These are phyloP conservation scores for Trametes villosa DNA, from an alignment of 768 basidiomycete species.

Conservation along the genomic window DNA sequence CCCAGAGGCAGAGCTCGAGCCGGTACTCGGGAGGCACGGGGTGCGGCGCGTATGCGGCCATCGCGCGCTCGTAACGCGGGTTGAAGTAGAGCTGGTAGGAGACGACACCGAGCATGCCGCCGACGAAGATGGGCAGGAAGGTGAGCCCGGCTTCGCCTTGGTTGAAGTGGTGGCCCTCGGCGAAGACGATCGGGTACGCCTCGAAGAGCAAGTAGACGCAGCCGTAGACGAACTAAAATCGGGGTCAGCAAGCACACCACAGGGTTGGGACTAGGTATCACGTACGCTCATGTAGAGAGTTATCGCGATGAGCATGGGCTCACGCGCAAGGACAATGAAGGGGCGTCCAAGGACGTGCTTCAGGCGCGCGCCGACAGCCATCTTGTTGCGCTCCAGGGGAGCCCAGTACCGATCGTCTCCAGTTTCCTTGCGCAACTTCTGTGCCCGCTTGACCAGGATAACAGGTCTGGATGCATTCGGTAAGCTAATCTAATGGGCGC, in stretches of 20 bases:
- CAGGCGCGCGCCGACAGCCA: constrained; percentile 45
- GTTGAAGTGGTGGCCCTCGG: constrained; percentile 54
- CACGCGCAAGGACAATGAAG: constrained; percentile 64
- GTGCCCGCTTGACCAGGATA: constrained; percentile 57
- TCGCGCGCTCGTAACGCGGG: constrained; percentile 51
- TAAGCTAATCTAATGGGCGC: neutral
- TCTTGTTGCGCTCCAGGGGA: constrained; percentile 50
- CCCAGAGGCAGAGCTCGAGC: constrained; percentile 53
- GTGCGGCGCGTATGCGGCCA: constrained; percentile 48
- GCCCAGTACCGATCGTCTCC: constrained; percentile 57
- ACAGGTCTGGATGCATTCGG: constrained; percentile 45
- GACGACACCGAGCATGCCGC: constrained; percentile 35
- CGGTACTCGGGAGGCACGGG: constrained; percentile 69
- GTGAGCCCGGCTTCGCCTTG: constrained; percentile 60
- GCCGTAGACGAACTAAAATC: constrained; percentile 60
- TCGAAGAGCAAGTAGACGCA: constrained; percentile 65
- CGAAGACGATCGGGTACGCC: constrained; percentile 69
- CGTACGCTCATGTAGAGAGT: constrained; percentile 65
- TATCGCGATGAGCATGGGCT: constrained; percentile 66
- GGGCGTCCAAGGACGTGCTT: constrained; percentile 59
- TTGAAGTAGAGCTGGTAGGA: constrained; percentile 52
- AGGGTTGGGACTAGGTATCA: neutral
- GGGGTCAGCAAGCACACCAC: constrained; percentile 8
- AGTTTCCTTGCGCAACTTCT: constrained; percentile 53
- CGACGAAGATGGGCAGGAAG: constrained; percentile 64